Conservation (phyloP, 495 filamentous ascomycete species). For the Penicillium silybi region DNA sequence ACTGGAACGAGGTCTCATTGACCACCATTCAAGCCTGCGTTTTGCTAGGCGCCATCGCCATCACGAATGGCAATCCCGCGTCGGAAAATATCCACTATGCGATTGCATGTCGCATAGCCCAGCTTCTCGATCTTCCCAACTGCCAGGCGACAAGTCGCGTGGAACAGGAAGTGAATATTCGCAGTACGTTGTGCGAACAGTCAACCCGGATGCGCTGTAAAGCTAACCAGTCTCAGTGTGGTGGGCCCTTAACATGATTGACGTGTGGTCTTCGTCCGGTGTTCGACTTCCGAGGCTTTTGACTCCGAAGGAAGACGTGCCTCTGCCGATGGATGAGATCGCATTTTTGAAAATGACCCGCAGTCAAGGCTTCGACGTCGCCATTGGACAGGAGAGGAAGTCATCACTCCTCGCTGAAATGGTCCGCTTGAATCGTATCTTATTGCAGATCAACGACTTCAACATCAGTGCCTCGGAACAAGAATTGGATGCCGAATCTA, state of each 20-base stretch:
- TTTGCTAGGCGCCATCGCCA: slow-evolving; percentile 30
- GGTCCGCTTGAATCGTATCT: slow-evolving; percentile 31
- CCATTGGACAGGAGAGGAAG: neutral
- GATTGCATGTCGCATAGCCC: slow-evolving; percentile 20
- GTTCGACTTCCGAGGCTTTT: slow-evolving; percentile 29
- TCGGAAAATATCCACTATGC: slow-evolving; percentile 18
- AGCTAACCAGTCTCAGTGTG: slow-evolving; percentile 22
- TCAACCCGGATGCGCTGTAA: neutral
- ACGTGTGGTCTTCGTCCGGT: slow-evolving; percentile 38
- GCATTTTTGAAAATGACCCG: slow-evolving; percentile 14
- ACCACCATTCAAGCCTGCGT: slow-evolving; percentile 34
- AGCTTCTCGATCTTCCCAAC: slow-evolving; percentile 21
- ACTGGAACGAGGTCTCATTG: slow-evolving; percentile 31
- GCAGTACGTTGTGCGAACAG: slow-evolving; percentile 16
- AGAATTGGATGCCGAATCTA: slow-evolving; percentile 1
- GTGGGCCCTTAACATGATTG: slow-evolving; percentile 43
- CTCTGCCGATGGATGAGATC: slow-evolving; percentile 31
- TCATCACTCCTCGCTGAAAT: slow-evolving; percentile 31
- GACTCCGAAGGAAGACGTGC: slow-evolving; percentile 16
- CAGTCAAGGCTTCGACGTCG: slow-evolving; percentile 3
- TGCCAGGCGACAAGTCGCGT: slow-evolving; percentile 2
- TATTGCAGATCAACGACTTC: slow-evolving; percentile 31
- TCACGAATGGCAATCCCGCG: slow-evolving; percentile 16
- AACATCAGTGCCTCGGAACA: slow-evolving; percentile 23
- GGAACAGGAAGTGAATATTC: slow-evolving; percentile 18